phyloP scores from a whole-genome alignment of 768 basidiomycete species.

The Kwoniella dendrophila region DNA sequence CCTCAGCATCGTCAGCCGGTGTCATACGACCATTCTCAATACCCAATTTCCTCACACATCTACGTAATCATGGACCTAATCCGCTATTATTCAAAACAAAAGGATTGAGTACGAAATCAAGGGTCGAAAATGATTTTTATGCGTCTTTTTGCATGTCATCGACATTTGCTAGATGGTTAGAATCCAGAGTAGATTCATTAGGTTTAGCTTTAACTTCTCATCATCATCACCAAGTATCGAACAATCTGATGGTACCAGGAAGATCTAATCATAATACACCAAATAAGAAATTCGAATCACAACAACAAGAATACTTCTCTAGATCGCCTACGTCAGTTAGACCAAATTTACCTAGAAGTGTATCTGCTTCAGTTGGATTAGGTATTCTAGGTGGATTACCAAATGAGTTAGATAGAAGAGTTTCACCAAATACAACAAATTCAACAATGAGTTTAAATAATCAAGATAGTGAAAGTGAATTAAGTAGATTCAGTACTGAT shows the following conservation, averaged over 20 bases:
- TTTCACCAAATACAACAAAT: too few species aligned
- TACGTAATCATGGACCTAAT: conserved; percentile 52
- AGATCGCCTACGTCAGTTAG: conserved; percentile 6
- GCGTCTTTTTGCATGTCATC: conserved; percentile 51
- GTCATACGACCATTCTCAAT: conserved; percentile 52
- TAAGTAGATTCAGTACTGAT: conserved; percentile 11
- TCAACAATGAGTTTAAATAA: too few species aligned
- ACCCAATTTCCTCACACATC: conserved; percentile 50
- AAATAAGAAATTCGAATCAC: neutral
- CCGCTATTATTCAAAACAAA: conserved; percentile 50
- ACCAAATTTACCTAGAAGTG: conserved; percentile 11
- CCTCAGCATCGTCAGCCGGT: conserved; percentile 15
- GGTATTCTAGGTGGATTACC: conserved; percentile 14
- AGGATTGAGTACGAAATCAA: conserved; percentile 47
- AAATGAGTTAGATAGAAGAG: neutral
- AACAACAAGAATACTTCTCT: neutral
- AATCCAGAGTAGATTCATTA: conserved; percentile 29
- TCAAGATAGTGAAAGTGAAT: conserved; percentile 10
- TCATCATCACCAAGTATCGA: neutral
- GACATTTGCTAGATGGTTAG: conserved; percentile 51
- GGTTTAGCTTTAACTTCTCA: conserved; percentile 29
- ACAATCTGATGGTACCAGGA: neutral
- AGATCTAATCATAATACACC: neutral
- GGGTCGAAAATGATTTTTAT: conserved; percentile 55
- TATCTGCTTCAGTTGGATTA: conserved; percentile 23